Evolutionary conservation across 2,329 filamentous ascomycete genomes (phyloP).

Genomic region (Claviceps sp.): DNA sequence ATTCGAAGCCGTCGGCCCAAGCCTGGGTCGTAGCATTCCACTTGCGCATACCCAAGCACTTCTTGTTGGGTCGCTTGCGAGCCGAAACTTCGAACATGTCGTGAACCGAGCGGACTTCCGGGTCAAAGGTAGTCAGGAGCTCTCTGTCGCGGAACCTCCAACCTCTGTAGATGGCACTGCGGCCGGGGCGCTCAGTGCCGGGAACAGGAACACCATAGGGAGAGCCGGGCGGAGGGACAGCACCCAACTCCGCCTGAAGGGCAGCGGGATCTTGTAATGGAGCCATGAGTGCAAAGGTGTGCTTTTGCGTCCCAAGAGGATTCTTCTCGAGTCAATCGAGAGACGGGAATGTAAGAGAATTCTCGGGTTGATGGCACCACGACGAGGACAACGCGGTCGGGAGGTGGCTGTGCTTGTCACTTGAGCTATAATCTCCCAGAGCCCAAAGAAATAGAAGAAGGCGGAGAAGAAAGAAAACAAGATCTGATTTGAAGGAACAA

Average conservation of each 20-base stretch:
- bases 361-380: no score
- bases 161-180: conserved; percentile 69
- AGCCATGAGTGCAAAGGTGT: conserved; percentile 14
- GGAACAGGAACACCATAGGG: conserved; percentile 71
- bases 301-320: not conserved
- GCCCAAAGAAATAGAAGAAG: no score
- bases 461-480: not conserved
- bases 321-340: conserved; percentile 5
- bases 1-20: conserved; percentile 63
- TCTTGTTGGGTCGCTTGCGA: conserved; percentile 48
- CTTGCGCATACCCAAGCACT: conserved; percentile 66
- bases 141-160: conserved; percentile 61
- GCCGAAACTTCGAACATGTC: conserved; percentile 65
- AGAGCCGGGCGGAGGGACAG: conserved; percentile 56
- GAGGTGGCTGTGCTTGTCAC: no score
- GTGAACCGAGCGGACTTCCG: conserved; percentile 57
- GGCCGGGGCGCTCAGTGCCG: conserved; percentile 58
- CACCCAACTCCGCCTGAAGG: conserved; percentile 38
- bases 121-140: conserved; percentile 59
- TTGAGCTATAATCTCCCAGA: no score
- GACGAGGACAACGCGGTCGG: no score
- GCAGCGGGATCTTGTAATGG: conserved; percentile 21
- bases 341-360: not conserved
- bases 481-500: not conserved
- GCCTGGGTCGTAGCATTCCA: conserved; percentile 64